These are phyloP conservation scores for Salix viminalis DNA, from an alignment of 345 rosid genomes.

Conservation along the genomic window DNA sequence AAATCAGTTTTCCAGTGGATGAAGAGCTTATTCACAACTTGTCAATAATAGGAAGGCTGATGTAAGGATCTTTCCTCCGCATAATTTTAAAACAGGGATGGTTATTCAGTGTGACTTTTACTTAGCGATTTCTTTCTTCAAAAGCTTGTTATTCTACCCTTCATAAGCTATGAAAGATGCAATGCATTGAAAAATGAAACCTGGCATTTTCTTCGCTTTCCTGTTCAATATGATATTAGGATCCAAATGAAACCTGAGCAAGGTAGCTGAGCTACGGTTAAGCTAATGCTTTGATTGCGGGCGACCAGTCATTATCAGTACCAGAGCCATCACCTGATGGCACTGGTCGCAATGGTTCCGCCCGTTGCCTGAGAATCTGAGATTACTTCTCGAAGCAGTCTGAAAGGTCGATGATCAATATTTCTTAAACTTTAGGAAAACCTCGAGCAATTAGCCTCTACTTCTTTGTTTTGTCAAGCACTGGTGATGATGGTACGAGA, in stretches of 20 bases:
- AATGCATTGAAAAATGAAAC: neutral
- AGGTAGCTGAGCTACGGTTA: neutral
- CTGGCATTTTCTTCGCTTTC: neutral
- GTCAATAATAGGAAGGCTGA: constrained; percentile 63
- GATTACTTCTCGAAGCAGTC: neutral
- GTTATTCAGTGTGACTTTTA: neutral
- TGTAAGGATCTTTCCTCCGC: constrained; percentile 38
- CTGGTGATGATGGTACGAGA: neutral
- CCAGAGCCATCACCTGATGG: neutral
- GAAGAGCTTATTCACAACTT: constrained; percentile 59
- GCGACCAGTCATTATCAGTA: neutral
- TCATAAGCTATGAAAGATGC: neutral
- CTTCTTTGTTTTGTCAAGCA: neutral
- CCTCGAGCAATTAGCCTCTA: neutral
- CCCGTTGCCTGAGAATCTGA: too few species aligned
- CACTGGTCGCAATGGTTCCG: too few species aligned
- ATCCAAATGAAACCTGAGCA: neutral
- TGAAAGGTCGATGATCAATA: neutral
- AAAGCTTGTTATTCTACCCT: neutral
- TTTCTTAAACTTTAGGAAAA: neutral
- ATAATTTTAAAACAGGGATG: neutral
- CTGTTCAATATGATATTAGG: neutral
- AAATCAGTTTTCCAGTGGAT: constrained; percentile 52
- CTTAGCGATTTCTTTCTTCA: neutral
- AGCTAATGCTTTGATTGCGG: neutral